Percentiles rank a stretch among this genome's conserved stretches.
Conservation (phyloP, 2,329 filamentous ascomycete species). For the Penicillium corylophilum region DNA sequence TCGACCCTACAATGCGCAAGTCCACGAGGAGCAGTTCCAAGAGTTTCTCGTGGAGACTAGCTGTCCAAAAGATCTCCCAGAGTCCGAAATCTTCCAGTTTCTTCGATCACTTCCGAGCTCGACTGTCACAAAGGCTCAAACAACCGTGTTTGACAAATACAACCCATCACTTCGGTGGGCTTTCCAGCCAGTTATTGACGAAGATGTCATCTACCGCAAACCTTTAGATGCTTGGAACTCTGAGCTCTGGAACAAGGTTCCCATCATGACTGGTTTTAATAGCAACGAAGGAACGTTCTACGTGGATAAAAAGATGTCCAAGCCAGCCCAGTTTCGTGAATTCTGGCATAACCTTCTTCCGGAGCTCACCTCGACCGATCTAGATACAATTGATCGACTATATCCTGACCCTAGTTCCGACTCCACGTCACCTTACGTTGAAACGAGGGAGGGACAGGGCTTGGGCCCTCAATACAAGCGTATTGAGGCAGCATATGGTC, state of each 20-base stretch:
- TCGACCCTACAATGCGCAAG: slow-evolving; percentile 39
- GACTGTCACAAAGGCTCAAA: slow-evolving; percentile 41
- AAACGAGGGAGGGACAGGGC: slow-evolving; percentile 21
- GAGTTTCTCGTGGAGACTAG: slow-evolving; percentile 41
- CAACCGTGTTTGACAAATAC: slow-evolving; percentile 46
- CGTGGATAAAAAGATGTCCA: slow-evolving; percentile 52
- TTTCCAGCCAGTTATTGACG: slow-evolving; percentile 69
- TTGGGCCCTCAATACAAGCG: slow-evolving; percentile 56
- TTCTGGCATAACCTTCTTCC: slow-evolving; percentile 66
- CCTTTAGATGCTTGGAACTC: slow-evolving; percentile 62
- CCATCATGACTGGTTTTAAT: slow-evolving; percentile 69
- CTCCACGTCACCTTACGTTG: slow-evolving; percentile 27
- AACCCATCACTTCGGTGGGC: slow-evolving; percentile 53
- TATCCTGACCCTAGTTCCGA: slow-evolving; percentile 60
- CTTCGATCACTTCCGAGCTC: slow-evolving; percentile 42
- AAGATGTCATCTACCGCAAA: slow-evolving; percentile 56
- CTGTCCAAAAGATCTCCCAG: slow-evolving; percentile 27
- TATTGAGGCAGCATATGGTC: slow-evolving; percentile 49
- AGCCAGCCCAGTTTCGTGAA: slow-evolving; percentile 53
- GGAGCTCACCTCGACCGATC: slow-evolving; percentile 51
- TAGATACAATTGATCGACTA: slow-evolving; percentile 55
- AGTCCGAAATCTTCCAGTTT: slow-evolving; percentile 40
- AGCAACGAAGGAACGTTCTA: slow-evolving; percentile 68
- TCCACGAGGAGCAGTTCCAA: slow-evolving; percentile 48
- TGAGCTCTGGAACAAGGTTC: slow-evolving; percentile 55